Evolutionary conservation across 176 grass and related monocot genomes (phyloP).

Genomic region (Rhipidocladum racemiflorum): DNA sequence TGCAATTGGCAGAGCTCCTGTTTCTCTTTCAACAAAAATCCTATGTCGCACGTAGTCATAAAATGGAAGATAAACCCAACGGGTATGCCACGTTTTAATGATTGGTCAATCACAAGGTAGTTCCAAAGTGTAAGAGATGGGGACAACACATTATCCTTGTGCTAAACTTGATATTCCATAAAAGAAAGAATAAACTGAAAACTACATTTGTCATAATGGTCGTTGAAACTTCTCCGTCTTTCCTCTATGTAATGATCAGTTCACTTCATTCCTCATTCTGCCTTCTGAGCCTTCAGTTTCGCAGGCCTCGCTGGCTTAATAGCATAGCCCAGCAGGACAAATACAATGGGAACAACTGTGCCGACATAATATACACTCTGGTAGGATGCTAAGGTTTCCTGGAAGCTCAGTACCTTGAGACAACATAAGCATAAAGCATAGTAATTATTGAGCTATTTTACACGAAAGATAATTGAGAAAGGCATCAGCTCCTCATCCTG

Average conservation of each 20-base stretch:
- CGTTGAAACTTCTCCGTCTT: slow-evolving; percentile 19
- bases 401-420: slow-evolving; percentile 81
- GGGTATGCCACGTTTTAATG: slow-evolving; percentile 32
- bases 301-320: slow-evolving; percentile 74
- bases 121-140: not conserved
- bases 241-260: slow-evolving; percentile 5
- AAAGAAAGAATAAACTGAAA: slow-evolving; percentile 22
- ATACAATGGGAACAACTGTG: slow-evolving; percentile 70
- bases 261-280: slow-evolving; percentile 45
- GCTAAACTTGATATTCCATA: slow-evolving; percentile 29
- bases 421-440: not conserved
- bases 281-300: slow-evolving; percentile 69
- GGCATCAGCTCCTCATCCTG: not conserved
- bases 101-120: not conserved
- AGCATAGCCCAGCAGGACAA: slow-evolving; percentile 61
- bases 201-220: slow-evolving; percentile 24
- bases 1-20: too few species aligned
- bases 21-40: too few species aligned
- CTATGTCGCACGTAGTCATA: slow-evolving; percentile 1
- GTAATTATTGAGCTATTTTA: not conserved
- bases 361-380: slow-evolving; percentile 83
- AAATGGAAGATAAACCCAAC: slow-evolving; percentile 13
- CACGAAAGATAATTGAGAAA: not conserved
- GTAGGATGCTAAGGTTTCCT: slow-evolving; percentile 88
- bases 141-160: slow-evolving; percentile 18